Conservation (phyloP, 139 green algal genomes). For the Chlorella sp. region DNA sequence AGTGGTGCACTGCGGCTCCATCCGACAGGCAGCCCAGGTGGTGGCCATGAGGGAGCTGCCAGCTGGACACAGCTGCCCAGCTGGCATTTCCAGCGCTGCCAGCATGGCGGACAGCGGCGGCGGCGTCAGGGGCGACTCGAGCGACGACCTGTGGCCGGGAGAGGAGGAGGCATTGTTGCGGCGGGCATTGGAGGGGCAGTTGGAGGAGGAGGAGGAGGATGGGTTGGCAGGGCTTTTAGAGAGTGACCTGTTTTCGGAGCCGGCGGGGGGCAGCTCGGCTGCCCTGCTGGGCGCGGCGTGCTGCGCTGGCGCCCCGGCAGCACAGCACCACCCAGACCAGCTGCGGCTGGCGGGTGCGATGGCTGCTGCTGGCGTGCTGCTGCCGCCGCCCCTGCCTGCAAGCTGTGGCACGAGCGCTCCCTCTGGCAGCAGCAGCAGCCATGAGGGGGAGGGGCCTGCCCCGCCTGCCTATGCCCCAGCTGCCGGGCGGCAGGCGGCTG, state of each 20-base stretch:
- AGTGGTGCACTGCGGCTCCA: slow-evolving; percentile 79
- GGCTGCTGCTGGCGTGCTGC: slow-evolving; percentile 26
- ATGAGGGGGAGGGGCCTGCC: neutral
- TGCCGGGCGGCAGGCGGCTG: neutral
- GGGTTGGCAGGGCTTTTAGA: neutral
- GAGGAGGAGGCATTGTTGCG: neutral
- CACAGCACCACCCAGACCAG: neutral
- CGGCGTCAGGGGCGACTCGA: too few relatives aligned
- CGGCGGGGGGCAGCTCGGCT: neutral
- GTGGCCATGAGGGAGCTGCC: slow-evolving; percentile 50
- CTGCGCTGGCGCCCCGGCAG: neutral
- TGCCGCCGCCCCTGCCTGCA: neutral
- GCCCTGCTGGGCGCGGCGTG: neutral
- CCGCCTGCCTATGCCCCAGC: neutral
- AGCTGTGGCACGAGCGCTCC: slow-evolving; percentile 1
- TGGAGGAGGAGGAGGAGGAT: neutral
- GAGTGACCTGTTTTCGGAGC: neutral
- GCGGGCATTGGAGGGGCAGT: neutral
- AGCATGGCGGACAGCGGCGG: too few relatives aligned
- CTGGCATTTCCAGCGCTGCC: too few relatives aligned
- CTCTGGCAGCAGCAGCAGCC: slow-evolving; percentile 33
- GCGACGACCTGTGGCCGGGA: neutral
- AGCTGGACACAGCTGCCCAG: too few relatives aligned
- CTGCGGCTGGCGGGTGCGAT: neutral
- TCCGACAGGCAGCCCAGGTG: slow-evolving; percentile 71